Evolutionary conservation across 805 yeast species (phyloP), one percentile per base, ranked within the genome.

Genomic region (Metschnikowia drakensbergensis): DNA sequence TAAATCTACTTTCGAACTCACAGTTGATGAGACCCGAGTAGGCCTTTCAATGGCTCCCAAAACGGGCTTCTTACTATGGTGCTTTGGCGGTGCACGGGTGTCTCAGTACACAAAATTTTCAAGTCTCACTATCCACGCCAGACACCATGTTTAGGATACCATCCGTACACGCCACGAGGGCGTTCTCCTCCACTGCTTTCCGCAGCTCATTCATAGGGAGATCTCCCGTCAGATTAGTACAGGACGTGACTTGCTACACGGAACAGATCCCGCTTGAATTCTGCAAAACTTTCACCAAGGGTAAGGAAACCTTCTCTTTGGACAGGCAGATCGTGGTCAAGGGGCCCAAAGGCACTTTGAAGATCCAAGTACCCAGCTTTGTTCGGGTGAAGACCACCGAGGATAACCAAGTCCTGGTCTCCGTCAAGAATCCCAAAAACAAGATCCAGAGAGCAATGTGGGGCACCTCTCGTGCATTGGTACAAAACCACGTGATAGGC

Each of bases 401-500:
- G 8, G 42, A 50, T 36, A 71, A 71, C 35, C 69, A 71, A 42
- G 64, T 86, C 34, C 54, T 63, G 4, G 82, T 92, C 3, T 49
- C 70, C 0, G 88, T 91, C n/a, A 68, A 71, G 35, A 77, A 84
- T 58, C 74, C 82, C 3, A 60, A 63, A 1, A 70, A 78, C 58
- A 83, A 80, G 61, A 72, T 80, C 46, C 99, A 94, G 71, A 81
- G 85, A 55, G 74, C 95, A 17, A 81, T 94, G 80, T 94, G 98
- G 98, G 99, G 99, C 13, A 94, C 98, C 5, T 77, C 85, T 45
- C 80, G 99, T 64, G 77, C 95, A 0, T 74, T 84, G 50, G 65
- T 94, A 42, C 81, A 83, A 59, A 92, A 92, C 69, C 80, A 86
- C 57, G 76, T 92, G 28, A 73, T 80, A 33, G 99, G 99, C 45